Evolutionary conservation across 2,329 filamentous ascomycete genomes (phyloP), one percentile per base, ranked within the genome.

Genomic region (Chaetomiaceae sp.): DNA sequence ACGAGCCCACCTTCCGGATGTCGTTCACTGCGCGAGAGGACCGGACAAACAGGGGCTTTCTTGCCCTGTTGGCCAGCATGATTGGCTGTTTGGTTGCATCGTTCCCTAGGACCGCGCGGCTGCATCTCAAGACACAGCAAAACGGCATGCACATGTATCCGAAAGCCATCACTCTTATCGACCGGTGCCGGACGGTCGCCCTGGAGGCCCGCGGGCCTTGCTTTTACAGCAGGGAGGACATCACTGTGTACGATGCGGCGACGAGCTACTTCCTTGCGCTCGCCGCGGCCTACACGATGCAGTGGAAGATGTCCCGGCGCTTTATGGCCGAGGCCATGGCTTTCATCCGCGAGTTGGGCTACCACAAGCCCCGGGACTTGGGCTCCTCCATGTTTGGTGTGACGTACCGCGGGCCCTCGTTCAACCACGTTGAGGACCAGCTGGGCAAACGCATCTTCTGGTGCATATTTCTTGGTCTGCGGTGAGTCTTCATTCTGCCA

Each of bases 401-500:
- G 7, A 64, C 64, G 3, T 65, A 63, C 34, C 60, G 62, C 6
- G 61, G 63, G 5, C 70, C 74, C 39, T 72, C 77, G 0, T 81
- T 87, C 55, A 85, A 89, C 61, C 84, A 86, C 45, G 80, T 91
- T 47, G 84, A 85, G 64, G 82, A 85, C 63, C 85, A 91, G 68
- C 80, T 88, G 43, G 83, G 86, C 43, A 87, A 88, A 66, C 81
- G 87, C 58, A 84, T 95, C 37, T 96, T 95, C 68, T 96, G 91
- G 85, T 85, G 88, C 20, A 78, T 91, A 61, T 83, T 94, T 57
- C 81, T 91, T 5, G 85, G 85, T 31, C 81, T 89, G 55, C 79
- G 85, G 80, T 85, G 71, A 59, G 74, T 64, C 33, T 17, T 8
- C 14, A 39, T 3, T 6, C 3, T 23, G 11, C 11, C 19, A 19